These are phyloP conservation scores for Aspergillus costaricaensis DNA, from an alignment of 2,329 filamentous ascomycete species.

Conservation along the genomic window DNA sequence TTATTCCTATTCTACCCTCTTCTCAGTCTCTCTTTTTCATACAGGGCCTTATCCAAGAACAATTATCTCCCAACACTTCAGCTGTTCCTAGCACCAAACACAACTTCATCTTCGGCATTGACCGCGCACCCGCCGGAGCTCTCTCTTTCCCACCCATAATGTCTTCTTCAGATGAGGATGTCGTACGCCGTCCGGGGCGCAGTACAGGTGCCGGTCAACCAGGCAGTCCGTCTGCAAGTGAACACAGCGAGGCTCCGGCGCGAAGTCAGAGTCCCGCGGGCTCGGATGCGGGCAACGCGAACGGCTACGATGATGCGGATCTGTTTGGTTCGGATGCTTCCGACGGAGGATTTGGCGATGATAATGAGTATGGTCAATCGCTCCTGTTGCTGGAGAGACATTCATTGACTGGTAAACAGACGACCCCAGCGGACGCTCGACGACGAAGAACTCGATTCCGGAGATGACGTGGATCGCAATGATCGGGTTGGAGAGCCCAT, in stretches of 20 bases:
- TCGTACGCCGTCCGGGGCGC: constrained; percentile 38
- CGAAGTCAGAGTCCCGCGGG: constrained; percentile 26
- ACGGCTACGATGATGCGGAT: constrained; percentile 44
- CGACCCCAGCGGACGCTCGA: constrained; percentile 53
- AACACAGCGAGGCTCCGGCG: constrained; percentile 21
- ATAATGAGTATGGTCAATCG: constrained; percentile 31
- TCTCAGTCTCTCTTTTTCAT: not conserved
- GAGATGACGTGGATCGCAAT: constrained; percentile 60
- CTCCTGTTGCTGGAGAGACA: not conserved
- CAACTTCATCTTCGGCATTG: not conserved
- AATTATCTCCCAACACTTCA: not conserved
- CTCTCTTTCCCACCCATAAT: constrained; percentile 21
- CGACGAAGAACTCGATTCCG: constrained; percentile 65
- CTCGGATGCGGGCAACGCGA: constrained; percentile 34
- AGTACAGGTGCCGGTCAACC: constrained; percentile 24
- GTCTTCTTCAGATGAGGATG: constrained; percentile 44
- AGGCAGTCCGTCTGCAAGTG: constrained; percentile 25
- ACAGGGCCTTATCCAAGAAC: not conserved
- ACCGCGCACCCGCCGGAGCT: not conserved
- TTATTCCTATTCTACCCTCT: not conserved
- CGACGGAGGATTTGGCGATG: constrained; percentile 40
- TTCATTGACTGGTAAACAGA: constrained; percentile 27
- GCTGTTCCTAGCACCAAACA: not conserved
- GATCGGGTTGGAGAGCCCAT: constrained; percentile 54
- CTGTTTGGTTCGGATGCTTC: constrained; percentile 50